phyloP scores from a whole-genome alignment of 495 filamentous ascomycete genomes.

The Tricharina praecox region DNA sequence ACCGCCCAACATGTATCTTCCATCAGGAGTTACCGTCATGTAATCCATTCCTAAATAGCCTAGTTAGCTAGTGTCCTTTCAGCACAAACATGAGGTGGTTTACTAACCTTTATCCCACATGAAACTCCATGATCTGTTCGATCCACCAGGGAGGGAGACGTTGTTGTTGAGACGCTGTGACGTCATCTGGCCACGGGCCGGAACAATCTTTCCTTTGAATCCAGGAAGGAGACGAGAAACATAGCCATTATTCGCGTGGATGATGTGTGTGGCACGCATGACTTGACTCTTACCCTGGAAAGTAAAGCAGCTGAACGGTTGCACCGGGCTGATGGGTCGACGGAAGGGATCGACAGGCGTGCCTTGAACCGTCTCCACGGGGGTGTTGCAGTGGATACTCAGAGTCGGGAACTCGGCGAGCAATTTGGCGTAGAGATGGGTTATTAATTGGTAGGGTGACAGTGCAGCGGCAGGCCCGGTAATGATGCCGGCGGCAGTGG shows the following conservation, averaged over 20 bases:
- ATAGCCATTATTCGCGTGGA: slow-evolving; percentile 37
- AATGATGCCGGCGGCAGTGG: slow-evolving; percentile 27
- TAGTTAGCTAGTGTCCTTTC: no score
- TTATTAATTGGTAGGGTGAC: slow-evolving; percentile 34
- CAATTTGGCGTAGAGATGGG: slow-evolving; percentile 29
- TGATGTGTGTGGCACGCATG: slow-evolving; percentile 29
- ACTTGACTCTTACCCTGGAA: not conserved
- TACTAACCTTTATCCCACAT: slow-evolving; percentile 21
- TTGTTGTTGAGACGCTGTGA: slow-evolving; percentile 27
- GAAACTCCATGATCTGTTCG: slow-evolving; percentile 27
- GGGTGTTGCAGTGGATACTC: slow-evolving; percentile 30
- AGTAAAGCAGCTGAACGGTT: slow-evolving; percentile 24
- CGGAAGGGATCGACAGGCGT: slow-evolving; percentile 2
- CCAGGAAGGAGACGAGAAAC: slow-evolving; percentile 33
- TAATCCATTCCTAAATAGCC: slow-evolving; percentile 12
- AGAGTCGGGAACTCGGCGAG: slow-evolving; percentile 22
- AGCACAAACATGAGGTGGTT: no score
- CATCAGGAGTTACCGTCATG: slow-evolving; percentile 17
- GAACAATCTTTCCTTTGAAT: slow-evolving; percentile 31
- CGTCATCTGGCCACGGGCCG: slow-evolving; percentile 35
- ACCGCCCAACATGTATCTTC: slow-evolving; percentile 29
- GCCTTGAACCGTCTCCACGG: slow-evolving; percentile 14
- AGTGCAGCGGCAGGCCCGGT: slow-evolving; percentile 29
- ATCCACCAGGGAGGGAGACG: slow-evolving; percentile 6
- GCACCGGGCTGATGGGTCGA: not conserved